A percentile compares a stretch with the other conserved stretches of the same genome.
Evolutionary conservation across 1,139 yeast species (phyloP).

Genomic region (Zygoascus hellenicus): DNA sequence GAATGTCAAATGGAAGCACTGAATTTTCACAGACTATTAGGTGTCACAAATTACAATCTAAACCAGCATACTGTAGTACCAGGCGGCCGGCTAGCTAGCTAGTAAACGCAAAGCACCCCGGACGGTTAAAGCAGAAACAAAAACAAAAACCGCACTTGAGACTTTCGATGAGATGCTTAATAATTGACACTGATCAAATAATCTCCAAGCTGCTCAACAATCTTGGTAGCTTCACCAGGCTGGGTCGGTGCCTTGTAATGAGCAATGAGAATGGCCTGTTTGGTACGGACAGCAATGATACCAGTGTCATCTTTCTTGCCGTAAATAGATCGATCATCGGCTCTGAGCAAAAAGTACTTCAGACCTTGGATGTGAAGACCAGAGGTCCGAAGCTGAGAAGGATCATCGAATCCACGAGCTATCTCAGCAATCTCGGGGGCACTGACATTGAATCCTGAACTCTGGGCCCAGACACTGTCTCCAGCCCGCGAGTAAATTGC

Average conservation of each 20-base stretch:
- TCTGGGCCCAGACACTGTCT: conserved; percentile 89
- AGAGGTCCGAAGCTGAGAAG: conserved; percentile 68
- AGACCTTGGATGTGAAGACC: conserved; percentile 83
- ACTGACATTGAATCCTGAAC: conserved; percentile 62
- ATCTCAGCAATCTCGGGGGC: conserved; percentile 67
- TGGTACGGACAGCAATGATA: conserved; percentile 83
- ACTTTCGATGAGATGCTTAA: conserved; percentile 31
- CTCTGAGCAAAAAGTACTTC: conserved; percentile 82
- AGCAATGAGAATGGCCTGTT: conserved; percentile 87
- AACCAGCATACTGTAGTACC: not conserved
- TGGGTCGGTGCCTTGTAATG: conserved; percentile 77
- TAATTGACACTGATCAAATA: conserved; percentile 84
- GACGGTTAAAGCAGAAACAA: not conserved
- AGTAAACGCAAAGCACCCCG: not conserved
- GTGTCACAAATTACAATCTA: too few relatives aligned
- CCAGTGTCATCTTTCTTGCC: conserved; percentile 91
- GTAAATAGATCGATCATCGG: conserved; percentile 89
- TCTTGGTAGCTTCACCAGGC: conserved; percentile 92
- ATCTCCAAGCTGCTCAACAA: conserved; percentile 93
- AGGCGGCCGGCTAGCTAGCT: not conserved
- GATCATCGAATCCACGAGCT: conserved; percentile 75
- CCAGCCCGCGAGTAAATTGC: conserved; percentile 93
- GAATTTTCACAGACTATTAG: too few relatives aligned
- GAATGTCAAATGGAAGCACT: too few relatives aligned
- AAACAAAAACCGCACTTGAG: not conserved